Percentiles rank a stretch among this genome's conserved stretches.
Evolutionary conservation across 2,329 filamentous ascomycete genomes (phyloP).

Genomic region (Nigrograna mackinnonii): DNA sequence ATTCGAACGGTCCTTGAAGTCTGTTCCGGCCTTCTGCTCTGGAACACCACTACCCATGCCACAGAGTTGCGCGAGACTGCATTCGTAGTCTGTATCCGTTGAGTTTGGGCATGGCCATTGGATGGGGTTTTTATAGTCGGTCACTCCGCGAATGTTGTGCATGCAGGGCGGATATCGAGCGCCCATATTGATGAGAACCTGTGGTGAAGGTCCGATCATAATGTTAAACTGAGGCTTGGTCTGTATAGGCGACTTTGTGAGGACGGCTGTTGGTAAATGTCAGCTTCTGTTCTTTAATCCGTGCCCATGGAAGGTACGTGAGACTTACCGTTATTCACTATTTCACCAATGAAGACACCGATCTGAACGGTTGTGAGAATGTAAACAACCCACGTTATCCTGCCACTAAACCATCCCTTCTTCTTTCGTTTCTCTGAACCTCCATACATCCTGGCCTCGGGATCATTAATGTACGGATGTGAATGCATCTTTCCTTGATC

Average conservation of each 20-base stretch:
- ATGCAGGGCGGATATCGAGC: slow-evolving; percentile 92
- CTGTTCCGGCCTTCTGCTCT: slow-evolving; percentile 59
- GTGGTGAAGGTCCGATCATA: slow-evolving; percentile 93
- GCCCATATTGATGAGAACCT: slow-evolving; percentile 95
- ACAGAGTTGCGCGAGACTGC: slow-evolving; percentile 78
- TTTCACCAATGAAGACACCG: slow-evolving; percentile 84
- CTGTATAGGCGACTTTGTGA: slow-evolving; percentile 78
- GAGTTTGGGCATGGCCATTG: slow-evolving; percentile 79
- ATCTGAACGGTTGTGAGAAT: slow-evolving; percentile 76
- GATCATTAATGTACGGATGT: slow-evolving; percentile 43
- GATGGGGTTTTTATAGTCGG: slow-evolving; percentile 54
- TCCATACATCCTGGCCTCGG: slow-evolving; percentile 39
- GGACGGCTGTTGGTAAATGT: slow-evolving; percentile 55
- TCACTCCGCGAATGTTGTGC: slow-evolving; percentile 75
- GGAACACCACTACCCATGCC: slow-evolving; percentile 76
- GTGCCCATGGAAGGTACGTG: background rate
- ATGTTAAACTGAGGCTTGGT: slow-evolving; percentile 88
- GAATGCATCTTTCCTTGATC: slow-evolving; percentile 41
- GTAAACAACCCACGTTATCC: slow-evolving; percentile 81
- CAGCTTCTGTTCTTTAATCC: background rate
- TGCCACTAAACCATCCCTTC: slow-evolving; percentile 60
- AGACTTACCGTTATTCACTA: slow-evolving; percentile 77
- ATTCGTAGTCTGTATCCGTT: slow-evolving; percentile 57
- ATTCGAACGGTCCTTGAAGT: slow-evolving; percentile 59
- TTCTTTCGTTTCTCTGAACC: slow-evolving; percentile 37